Evolutionary conservation across 805 yeast species (phyloP).

Genomic region (Myxozyma geophila): DNA sequence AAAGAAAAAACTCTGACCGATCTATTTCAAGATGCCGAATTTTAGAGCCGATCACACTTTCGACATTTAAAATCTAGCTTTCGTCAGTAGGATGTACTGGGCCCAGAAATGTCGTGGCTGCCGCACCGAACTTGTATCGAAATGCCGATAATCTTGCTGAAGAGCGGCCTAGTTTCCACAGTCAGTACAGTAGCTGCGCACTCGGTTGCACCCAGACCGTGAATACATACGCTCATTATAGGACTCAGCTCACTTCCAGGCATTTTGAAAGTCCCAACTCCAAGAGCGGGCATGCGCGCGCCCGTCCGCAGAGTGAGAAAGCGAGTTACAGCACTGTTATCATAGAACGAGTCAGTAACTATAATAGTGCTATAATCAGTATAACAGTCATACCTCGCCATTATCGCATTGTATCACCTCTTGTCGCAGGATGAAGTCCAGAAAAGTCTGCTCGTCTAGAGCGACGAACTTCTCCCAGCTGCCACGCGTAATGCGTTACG

Average conservation of each 20-base stretch:
- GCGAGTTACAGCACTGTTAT: slow-evolving; percentile 36
- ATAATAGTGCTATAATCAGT: background rate
- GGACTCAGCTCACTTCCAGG: slow-evolving; percentile 55
- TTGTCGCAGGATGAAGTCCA: no score
- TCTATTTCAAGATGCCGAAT: slow-evolving; percentile 53
- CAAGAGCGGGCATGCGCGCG: slow-evolving; percentile 63
- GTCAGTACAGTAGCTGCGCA: background rate
- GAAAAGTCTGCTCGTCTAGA: no score
- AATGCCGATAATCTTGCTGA: slow-evolving; percentile 69
- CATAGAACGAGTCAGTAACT: background rate
- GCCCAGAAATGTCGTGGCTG: background rate
- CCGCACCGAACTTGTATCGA: slow-evolving; percentile 65
- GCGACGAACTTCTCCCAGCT: no score
- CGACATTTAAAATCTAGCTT: slow-evolving; percentile 59
- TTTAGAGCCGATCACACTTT: slow-evolving; percentile 59
- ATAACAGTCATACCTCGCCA: no score
- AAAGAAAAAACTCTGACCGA: slow-evolving; percentile 50
- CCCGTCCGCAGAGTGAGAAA: slow-evolving; percentile 59
- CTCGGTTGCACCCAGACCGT: background rate
- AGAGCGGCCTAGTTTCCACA: slow-evolving; percentile 47
- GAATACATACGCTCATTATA: slow-evolving; percentile 56
- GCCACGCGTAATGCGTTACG: no score
- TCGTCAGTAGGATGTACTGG: background rate
- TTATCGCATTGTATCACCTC: no score
- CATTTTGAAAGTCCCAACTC: slow-evolving; percentile 75